These are phyloP conservation scores for Davidsoniella neocaledoniae DNA, from an alignment of 2,329 filamentous ascomycete genomes.

Conservation along the genomic window DNA sequence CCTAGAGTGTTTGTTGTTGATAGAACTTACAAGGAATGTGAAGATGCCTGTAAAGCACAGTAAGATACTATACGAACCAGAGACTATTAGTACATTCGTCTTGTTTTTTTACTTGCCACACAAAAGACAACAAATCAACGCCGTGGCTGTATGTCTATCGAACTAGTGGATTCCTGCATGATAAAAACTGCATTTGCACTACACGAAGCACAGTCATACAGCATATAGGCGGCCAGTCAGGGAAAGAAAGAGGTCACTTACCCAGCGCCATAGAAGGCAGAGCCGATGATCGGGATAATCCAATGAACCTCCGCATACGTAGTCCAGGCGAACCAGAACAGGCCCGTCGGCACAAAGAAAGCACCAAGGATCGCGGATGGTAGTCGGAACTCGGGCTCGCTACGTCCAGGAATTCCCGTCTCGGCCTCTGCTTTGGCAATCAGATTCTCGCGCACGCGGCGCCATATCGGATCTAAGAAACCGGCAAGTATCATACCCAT, in stretches of 20 bases:
- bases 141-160: no score
- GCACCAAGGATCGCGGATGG: slow-evolving; percentile 61
- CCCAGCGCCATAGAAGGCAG: slow-evolving; percentile 52
- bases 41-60: slow-evolving; percentile 73
- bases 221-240: neutral
- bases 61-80: slow-evolving; percentile 38
- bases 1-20: no score
- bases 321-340: slow-evolving; percentile 86
- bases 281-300: slow-evolving; percentile 61
- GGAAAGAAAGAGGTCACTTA: slow-evolving; percentile 26
- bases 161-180: neutral
- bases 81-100: neutral
- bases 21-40: slow-evolving; percentile 56
- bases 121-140: no score
- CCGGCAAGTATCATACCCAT: slow-evolving; percentile 50
- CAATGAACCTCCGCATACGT: slow-evolving; percentile 58
- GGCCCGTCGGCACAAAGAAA: slow-evolving; percentile 57
- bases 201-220: no score
- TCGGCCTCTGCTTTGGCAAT: slow-evolving; percentile 31
- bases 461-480: slow-evolving; percentile 50
- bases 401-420: slow-evolving; percentile 36
- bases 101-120: no score
- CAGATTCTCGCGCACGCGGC: slow-evolving; percentile 39
- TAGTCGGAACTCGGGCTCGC: slow-evolving; percentile 76
- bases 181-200: neutral